A percentile compares a stretch with the other conserved stretches of the same genome.
phyloP scores from a whole-genome alignment of 768 basidiomycete species.

The Cytidiella melzeri region DNA sequence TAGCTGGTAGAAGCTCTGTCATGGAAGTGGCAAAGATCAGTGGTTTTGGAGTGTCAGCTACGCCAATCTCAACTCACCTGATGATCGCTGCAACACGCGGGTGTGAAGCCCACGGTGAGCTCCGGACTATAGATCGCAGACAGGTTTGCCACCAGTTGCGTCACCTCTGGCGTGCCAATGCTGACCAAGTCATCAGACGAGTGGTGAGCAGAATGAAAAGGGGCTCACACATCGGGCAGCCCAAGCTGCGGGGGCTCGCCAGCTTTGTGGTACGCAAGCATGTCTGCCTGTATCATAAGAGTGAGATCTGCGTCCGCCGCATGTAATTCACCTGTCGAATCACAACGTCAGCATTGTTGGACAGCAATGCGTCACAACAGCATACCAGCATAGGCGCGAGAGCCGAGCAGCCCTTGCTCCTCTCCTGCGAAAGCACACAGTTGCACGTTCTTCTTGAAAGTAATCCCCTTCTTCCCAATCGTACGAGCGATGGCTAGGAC shows the following conservation, averaged over 20 bases:
- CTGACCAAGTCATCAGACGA: conserved; percentile 30
- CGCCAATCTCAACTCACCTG: conserved; percentile 57
- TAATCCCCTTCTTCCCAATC: conserved; percentile 58
- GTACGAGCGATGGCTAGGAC: conserved; percentile 77
- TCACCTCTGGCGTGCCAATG: conserved; percentile 73
- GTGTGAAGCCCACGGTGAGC: conserved; percentile 59
- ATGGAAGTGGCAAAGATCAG: too few species aligned
- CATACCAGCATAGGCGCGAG: conserved; percentile 73
- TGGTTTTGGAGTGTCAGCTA: too few species aligned
- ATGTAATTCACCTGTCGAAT: conserved; percentile 48
- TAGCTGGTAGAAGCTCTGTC: conserved; percentile 69
- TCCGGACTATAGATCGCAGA: conserved; percentile 80
- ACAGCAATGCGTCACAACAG: conserved; percentile 7
- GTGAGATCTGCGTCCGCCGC: conserved; percentile 57
- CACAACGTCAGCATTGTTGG: not conserved
- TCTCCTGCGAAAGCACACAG: conserved; percentile 86
- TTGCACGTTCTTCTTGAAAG: conserved; percentile 72
- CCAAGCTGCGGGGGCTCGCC: conserved; percentile 82
- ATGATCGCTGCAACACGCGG: conserved; percentile 88
- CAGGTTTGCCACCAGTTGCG: conserved; percentile 68
- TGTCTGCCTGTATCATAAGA: conserved; percentile 87
- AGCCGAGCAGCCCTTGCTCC: conserved; percentile 84
- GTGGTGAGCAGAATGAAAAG: conserved; percentile 6
- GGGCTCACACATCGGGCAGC: conserved; percentile 57
- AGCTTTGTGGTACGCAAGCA: conserved; percentile 79